These are phyloP conservation scores for Pleurotus platypus DNA, from an alignment of 768 basidiomycete genomes.

Conservation along the genomic window DNA sequence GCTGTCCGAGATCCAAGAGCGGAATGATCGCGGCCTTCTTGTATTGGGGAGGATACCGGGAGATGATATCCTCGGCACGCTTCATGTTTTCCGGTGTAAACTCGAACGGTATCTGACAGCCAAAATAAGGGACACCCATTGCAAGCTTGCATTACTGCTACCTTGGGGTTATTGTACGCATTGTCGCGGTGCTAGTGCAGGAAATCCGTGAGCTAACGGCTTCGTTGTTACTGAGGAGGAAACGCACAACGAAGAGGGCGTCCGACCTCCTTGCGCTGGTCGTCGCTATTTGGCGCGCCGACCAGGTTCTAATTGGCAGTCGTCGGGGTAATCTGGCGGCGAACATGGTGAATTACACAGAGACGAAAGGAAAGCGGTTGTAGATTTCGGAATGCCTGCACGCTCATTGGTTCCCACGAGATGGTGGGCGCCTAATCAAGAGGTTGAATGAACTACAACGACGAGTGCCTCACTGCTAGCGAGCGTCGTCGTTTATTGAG, in stretches of 20 bases:
- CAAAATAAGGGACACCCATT: not conserved
- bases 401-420: slow-evolving; percentile 6
- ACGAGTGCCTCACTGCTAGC: too few species aligned
- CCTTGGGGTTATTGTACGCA: slow-evolving; percentile 89
- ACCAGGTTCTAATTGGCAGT: slow-evolving; percentile 19
- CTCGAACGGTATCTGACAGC: slow-evolving; percentile 79
- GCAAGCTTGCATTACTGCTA: slow-evolving; percentile 19
- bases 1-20: slow-evolving; percentile 91
- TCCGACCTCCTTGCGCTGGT: slow-evolving; percentile 61
- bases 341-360: slow-evolving; percentile 22
- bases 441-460: too few species aligned
- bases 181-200: slow-evolving; percentile 85
- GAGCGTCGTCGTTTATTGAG: too few species aligned
- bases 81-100: slow-evolving; percentile 81
- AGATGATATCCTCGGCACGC: slow-evolving; percentile 84
- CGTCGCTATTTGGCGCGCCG: slow-evolving; percentile 33
- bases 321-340: slow-evolving; percentile 29
- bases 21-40: slow-evolving; percentile 99
- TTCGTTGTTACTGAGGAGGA: slow-evolving; percentile 2
- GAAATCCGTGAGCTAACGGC: slow-evolving; percentile 12
- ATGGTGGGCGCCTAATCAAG: not conserved
- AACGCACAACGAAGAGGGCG: slow-evolving; percentile 81
- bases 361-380: not conserved
- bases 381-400: not conserved
- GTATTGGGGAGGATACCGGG: slow-evolving; percentile 94